Percentiles rank a stretch among this genome's conserved stretches.
phyloP scores from a whole-genome alignment of 495 filamentous ascomycete species.

The Penicillium paxilli region DNA sequence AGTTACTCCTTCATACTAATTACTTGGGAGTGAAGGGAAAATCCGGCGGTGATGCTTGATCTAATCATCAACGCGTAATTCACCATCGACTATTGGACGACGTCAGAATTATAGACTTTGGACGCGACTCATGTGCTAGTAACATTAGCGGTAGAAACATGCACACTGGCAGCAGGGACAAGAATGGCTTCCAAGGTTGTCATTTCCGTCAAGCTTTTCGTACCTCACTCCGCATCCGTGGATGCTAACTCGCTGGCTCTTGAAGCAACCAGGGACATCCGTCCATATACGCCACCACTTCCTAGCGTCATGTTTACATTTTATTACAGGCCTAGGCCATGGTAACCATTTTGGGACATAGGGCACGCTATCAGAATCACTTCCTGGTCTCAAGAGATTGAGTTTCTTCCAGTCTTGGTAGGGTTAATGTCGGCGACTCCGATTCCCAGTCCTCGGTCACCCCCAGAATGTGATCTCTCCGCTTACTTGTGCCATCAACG shows the following conservation, averaged over 20 bases:
- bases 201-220: slow-evolving; percentile 18
- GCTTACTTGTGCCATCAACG: slow-evolving; percentile 5
- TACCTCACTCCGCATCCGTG: slow-evolving; percentile 18
- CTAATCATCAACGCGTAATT: slow-evolving; percentile 26
- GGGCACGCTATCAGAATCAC: background rate
- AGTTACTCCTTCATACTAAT: background rate
- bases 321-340: slow-evolving; percentile 18
- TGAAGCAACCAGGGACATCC: slow-evolving; percentile 18
- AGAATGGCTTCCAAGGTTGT: slow-evolving; percentile 2
- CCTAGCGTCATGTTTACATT: slow-evolving; percentile 31
- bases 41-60: slow-evolving; percentile 4
- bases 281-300: slow-evolving; percentile 14
- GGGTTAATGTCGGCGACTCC: background rate
- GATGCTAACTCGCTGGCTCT: background rate
- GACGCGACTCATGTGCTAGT: background rate
- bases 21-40: background rate
- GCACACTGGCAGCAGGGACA: background rate
- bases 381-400: background rate
- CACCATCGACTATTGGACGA: slow-evolving; percentile 1
- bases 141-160: background rate
- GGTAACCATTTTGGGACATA: background rate
- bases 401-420: background rate
- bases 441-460: background rate
- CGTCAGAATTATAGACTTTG: slow-evolving; percentile 24
- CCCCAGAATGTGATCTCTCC: background rate